Evolutionary conservation across 2,329 filamentous ascomycete genomes (phyloP).

Genomic region (Neocucurbitaria cava): DNA sequence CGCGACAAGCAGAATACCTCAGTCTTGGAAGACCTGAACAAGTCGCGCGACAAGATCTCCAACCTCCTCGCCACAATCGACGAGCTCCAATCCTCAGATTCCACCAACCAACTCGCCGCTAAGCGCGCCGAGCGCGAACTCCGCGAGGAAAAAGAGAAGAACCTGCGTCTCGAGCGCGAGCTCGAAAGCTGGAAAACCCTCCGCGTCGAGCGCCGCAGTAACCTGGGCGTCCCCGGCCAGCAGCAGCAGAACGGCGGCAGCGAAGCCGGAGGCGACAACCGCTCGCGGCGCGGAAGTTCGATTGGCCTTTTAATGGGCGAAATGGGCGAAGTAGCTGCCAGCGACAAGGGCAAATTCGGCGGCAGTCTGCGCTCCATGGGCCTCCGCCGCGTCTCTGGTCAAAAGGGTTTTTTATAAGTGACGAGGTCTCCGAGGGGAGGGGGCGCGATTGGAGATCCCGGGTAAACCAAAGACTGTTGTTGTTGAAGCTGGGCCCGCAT

Average conservation of each 20-base stretch:
- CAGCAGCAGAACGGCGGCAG: constrained; percentile 45
- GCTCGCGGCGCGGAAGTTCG: constrained; percentile 53
- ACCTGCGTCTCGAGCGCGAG: constrained; percentile 82
- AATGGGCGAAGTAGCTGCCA: constrained; percentile 39
- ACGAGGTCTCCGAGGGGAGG: constrained; percentile 40
- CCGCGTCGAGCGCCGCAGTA: constrained; percentile 64
- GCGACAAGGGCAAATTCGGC: constrained; percentile 43
- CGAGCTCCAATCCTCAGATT: constrained; percentile 89
- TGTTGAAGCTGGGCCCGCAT: constrained; percentile 31
- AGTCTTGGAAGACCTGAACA: constrained; percentile 80
- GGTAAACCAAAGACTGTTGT: constrained; percentile 12
- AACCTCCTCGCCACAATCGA: constrained; percentile 91
- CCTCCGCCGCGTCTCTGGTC: constrained; percentile 54
- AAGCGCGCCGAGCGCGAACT: constrained; percentile 90
- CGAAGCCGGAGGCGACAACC: constrained; percentile 50
- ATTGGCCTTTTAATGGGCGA: constrained; percentile 50
- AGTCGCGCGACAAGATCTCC: constrained; percentile 88
- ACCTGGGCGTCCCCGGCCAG: constrained; percentile 41
- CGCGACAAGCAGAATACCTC: constrained; percentile 86
- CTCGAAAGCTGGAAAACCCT: constrained; percentile 80
- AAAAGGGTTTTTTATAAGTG: constrained; percentile 60
- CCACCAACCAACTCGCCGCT: constrained; percentile 77
- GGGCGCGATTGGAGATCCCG: constrained; percentile 41
- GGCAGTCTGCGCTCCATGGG: constrained; percentile 40
- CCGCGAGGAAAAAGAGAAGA: constrained; percentile 85